A percentile compares a stretch with the other conserved stretches of the same genome.
Evolutionary conservation across 1,284 basidiomycete genomes (phyloP).

Genomic region (Tylopilus sp.): DNA sequence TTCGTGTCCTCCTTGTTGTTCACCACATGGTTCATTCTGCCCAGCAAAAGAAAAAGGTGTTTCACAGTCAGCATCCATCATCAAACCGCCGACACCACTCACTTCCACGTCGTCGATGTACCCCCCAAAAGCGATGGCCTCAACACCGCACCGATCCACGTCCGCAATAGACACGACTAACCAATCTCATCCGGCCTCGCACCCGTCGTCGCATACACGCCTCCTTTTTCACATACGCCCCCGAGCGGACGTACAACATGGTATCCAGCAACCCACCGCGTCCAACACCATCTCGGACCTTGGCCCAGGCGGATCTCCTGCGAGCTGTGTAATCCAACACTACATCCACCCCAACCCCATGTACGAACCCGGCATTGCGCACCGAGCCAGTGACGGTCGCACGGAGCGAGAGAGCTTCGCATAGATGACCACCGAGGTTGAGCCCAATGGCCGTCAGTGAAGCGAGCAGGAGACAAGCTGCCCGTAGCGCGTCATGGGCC

Average conservation of each 20-base stretch:
- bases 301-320: too few species aligned
- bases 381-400: slow-evolving; percentile 60
- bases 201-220: slow-evolving; percentile 54
- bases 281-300: slow-evolving; percentile 56
- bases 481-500: slow-evolving; percentile 59
- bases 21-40: slow-evolving; percentile 20
- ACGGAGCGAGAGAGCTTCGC: too few species aligned
- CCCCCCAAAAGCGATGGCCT: slow-evolving; percentile 56
- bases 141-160: too few species aligned
- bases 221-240: slow-evolving; percentile 55
- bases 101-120: slow-evolving; percentile 53
- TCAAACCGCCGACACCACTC: slow-evolving; percentile 21
- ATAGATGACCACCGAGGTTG: slow-evolving; percentile 64
- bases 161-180: too few species aligned
- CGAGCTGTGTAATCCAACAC: slow-evolving; percentile 65
- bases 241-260: slow-evolving; percentile 49
- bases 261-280: slow-evolving; percentile 46
- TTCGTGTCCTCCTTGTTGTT: slow-evolving; percentile 24
- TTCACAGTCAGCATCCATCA: background rate
- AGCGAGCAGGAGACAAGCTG: slow-evolving; percentile 63
- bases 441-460: slow-evolving; percentile 68
- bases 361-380: slow-evolving; percentile 56
- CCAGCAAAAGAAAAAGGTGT: background rate
- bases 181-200: slow-evolving; percentile 44
- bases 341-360: slow-evolving; percentile 53